Conservation (phyloP, 495 filamentous ascomycete species). For the Podospora sp. region DNA sequence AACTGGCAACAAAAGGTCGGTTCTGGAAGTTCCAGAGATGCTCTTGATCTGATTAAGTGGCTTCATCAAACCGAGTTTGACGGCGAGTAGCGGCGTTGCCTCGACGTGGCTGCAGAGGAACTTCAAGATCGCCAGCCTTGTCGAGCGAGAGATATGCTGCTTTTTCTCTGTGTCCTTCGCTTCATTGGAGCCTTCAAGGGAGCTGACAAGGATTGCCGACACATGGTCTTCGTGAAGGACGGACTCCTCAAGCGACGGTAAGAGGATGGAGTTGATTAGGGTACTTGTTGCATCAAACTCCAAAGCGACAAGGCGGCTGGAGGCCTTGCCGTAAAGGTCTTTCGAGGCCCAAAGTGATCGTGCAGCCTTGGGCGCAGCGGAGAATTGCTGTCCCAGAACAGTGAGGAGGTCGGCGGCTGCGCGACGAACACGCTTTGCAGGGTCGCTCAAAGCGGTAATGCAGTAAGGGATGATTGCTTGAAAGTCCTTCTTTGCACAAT, state of each 20-base stretch:
- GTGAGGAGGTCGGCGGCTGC: constrained; percentile 68
- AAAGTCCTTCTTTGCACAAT: constrained; percentile 60
- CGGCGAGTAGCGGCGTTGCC: constrained; percentile 62
- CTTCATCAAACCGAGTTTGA: constrained; percentile 70
- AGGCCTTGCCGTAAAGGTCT: constrained; percentile 51
- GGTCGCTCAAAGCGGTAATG: constrained; percentile 71
- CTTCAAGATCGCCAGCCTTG: constrained; percentile 66
- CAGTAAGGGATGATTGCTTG: constrained; percentile 80
- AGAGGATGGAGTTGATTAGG: constrained; percentile 64
- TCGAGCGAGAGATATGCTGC: constrained; percentile 61
- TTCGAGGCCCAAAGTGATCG: constrained; percentile 39
- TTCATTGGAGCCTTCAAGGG: constrained; percentile 52
- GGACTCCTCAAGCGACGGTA: constrained; percentile 79
- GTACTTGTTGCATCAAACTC: constrained; percentile 55
- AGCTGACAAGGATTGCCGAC: constrained; percentile 57
- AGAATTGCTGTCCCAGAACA: constrained; percentile 42
- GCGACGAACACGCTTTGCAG: constrained; percentile 69
- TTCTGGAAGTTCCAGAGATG: constrained; percentile 64
- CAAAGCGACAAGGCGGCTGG: constrained; percentile 61
- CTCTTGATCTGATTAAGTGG: constrained; percentile 72
- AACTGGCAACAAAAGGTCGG: constrained; percentile 68
- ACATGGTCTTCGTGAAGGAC: constrained; percentile 72
- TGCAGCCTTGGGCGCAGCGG: constrained; percentile 21
- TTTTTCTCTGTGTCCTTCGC: constrained; percentile 50
- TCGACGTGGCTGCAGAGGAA: constrained; percentile 75